Base-by-base conservation (phyloP, 257 asterid species). In the Anisodus tanguticus region DNA sequence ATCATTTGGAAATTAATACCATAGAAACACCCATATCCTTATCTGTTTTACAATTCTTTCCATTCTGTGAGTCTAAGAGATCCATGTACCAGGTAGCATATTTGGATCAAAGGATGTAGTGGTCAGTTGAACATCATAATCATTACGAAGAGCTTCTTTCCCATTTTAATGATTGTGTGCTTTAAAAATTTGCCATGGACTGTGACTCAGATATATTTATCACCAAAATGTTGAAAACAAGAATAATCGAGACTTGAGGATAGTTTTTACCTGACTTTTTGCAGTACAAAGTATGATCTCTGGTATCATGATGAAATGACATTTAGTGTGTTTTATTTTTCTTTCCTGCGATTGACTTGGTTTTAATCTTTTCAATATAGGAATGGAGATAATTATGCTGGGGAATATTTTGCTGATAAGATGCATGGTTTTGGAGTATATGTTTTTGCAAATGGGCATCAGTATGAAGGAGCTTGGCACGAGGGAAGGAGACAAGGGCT, bases 341-440 rank as follows among this genome's bases (percentile, higher is more conserved):
- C 53, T 12, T 57, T 76, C 57, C 59, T 84, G 45, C 37, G 15
- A 55, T 62, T 74, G 62, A 59, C 57, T 82, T 51, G 63, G 15
- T 6, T n/a, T 81, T 72, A 12, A 31, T 26, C 76, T 10, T n/a
- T 76, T 62, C 43, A 31, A 63, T 13, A 57, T 82, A 90, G 91
- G 85, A 90, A 90, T 43, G 90, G 87, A 45, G 92, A 90, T 63
- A 80, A 82, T 58, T 90, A 88, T 60, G 89, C 89, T 16, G 92
- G 92, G 13, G 91, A 90, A 74, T 88, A 90, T 82, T 90, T 87
- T 85, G 89, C 90, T 17, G 92, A 90, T 76, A 87, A 88, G 82
- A 88, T 90, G 91, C 92, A 90, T 62, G 92, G 92, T 3, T 90
- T 88, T 74, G 91, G 92, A 60, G 87, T 90, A 22, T 90, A 90